These are phyloP conservation scores for Pseudopyricularia javanii DNA, from an alignment of 2,329 filamentous ascomycete species.

Conservation along the genomic window DNA sequence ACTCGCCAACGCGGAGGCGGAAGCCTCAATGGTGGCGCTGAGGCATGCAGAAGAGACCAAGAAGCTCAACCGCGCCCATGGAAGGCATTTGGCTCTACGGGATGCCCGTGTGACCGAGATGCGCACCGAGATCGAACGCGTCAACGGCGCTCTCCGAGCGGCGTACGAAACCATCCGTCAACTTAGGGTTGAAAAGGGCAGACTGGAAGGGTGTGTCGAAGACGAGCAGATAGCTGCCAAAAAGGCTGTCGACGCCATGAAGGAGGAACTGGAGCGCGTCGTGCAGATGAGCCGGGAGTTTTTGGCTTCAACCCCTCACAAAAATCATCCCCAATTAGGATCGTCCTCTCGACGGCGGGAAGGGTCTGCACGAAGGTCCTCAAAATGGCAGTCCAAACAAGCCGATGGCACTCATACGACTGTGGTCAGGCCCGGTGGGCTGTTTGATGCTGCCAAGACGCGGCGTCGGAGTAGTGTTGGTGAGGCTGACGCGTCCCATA, in stretches of 20 bases:
- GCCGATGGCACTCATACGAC: conserved; percentile 5
- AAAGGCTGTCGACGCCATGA: conserved; percentile 34
- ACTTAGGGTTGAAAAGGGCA: conserved; percentile 33
- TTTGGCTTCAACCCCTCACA: conserved; percentile 12
- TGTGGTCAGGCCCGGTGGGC: conserved; percentile 9
- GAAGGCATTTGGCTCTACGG: conserved; percentile 32
- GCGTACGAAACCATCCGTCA: conserved; percentile 33
- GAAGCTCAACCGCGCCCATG: conserved; percentile 27
- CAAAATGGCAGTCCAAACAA: neutral
- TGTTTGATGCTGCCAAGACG: conserved; percentile 4
- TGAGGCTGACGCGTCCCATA: conserved; percentile 5
- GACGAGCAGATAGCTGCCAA: conserved; percentile 26
- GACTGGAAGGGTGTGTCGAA: conserved; percentile 20
- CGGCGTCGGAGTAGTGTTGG: conserved; percentile 2
- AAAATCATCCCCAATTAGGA: neutral
- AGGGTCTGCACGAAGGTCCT: neutral
- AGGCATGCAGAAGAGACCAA: conserved; percentile 2
- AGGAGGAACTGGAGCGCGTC: conserved; percentile 36
- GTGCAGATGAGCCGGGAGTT: conserved; percentile 33
- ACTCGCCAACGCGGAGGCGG: conserved; percentile 21
- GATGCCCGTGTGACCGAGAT: conserved; percentile 39
- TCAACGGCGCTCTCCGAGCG: conserved; percentile 29
- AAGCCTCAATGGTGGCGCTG: neutral
- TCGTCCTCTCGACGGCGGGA: neutral
- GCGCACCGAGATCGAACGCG: conserved; percentile 31